Evolutionary conservation across 2,329 filamentous ascomycete genomes (phyloP).

Genomic region (Davidsoniella eucalypti): DNA sequence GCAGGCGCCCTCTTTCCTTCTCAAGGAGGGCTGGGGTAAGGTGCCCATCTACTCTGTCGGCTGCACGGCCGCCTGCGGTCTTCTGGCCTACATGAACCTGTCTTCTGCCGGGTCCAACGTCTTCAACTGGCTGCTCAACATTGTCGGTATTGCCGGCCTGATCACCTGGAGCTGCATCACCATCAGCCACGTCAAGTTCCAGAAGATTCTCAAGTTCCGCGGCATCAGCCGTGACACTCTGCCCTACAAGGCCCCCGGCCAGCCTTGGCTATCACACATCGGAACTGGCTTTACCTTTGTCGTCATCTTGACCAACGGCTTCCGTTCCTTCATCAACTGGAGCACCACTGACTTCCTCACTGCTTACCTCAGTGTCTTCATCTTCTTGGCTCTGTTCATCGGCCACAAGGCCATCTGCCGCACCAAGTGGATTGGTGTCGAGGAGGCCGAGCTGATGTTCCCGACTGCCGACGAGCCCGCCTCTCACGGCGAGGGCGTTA

Average conservation of each 20-base stretch:
- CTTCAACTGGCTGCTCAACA: slow-evolving; percentile 59
- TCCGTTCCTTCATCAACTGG: slow-evolving; percentile 51
- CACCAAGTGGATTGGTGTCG: slow-evolving; percentile 23
- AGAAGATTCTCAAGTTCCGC: slow-evolving; percentile 39
- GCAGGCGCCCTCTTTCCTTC: slow-evolving; percentile 44
- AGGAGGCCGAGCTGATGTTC: slow-evolving; percentile 21
- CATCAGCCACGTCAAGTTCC: slow-evolving; percentile 47
- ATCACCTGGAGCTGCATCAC: slow-evolving; percentile 55
- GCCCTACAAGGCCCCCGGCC: slow-evolving; percentile 43
- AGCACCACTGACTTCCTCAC: slow-evolving; percentile 44
- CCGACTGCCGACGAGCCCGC: slow-evolving; percentile 1
- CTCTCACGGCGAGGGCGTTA: too few relatives aligned
- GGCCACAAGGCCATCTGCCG: slow-evolving; percentile 40
- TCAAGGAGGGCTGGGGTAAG: slow-evolving; percentile 40
- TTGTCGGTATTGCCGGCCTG: slow-evolving; percentile 51
- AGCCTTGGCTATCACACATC: slow-evolving; percentile 49
- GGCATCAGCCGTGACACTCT: slow-evolving; percentile 39
- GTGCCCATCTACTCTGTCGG: slow-evolving; percentile 44
- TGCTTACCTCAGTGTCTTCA: slow-evolving; percentile 45
- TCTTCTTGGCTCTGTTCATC: slow-evolving; percentile 42
- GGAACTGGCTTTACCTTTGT: slow-evolving; percentile 48
- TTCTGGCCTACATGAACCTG: slow-evolving; percentile 53
- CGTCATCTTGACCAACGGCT: slow-evolving; percentile 52
- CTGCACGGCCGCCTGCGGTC: slow-evolving; percentile 38
- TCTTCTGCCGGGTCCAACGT: slow-evolving; percentile 39